These are phyloP conservation scores for Hypericum androsaemum DNA, from an alignment of 345 rosid genomes.

Conservation along the genomic window DNA sequence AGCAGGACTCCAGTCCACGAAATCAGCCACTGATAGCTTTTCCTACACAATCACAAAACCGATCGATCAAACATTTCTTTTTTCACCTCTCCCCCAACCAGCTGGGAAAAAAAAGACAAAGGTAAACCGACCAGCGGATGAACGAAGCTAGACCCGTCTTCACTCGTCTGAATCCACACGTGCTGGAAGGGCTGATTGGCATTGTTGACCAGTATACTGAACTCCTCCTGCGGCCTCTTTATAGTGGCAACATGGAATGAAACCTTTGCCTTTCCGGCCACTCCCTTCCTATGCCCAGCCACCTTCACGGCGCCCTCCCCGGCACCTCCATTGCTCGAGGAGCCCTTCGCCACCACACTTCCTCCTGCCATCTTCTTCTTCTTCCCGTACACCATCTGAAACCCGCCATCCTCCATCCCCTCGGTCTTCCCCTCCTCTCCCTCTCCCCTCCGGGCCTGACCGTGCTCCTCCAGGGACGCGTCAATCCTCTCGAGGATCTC, in stretches of 20 bases:
- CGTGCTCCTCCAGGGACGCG: conserved; percentile 43
- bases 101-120: background rate
- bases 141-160: conserved; percentile 46
- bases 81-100: background rate
- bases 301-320: conserved; percentile 46
- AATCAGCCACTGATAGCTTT: conserved; percentile 56
- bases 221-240: conserved; percentile 67
- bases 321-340: conserved; percentile 8
- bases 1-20: conserved; percentile 41
- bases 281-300: conserved; percentile 32
- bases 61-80: background rate
- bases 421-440: conserved; percentile 32
- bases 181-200: conserved; percentile 61
- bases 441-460: conserved; percentile 31
- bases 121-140: conserved; percentile 55
- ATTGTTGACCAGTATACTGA: conserved; percentile 55
- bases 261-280: conserved; percentile 41
- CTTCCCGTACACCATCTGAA: conserved; percentile 67
- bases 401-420: conserved; percentile 34
- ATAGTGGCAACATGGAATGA: conserved; percentile 64
- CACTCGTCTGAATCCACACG: conserved; percentile 65
- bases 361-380: conserved; percentile 34
- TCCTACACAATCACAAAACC: conserved; percentile 33
- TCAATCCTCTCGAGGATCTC: conserved; percentile 61
- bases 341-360: conserved; percentile 2